A percentile compares a stretch with the other conserved stretches of the same genome.
These are phyloP conservation scores for Candida koratica DNA, from an alignment of 805 yeast genomes.

Conservation along the genomic window DNA sequence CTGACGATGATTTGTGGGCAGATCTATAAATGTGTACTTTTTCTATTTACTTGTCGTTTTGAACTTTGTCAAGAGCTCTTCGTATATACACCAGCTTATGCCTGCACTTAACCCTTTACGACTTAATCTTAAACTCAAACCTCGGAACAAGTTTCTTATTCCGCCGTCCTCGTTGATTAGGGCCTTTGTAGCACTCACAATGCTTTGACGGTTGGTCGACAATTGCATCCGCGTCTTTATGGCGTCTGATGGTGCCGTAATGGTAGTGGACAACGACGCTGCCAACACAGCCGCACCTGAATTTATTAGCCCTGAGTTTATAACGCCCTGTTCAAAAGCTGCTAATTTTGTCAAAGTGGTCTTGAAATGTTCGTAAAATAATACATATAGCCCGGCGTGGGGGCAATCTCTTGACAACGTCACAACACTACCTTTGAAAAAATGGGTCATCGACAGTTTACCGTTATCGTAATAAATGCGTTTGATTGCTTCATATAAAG, in stretches of 20 bases:
- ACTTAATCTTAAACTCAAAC: slow-evolving; percentile 72
- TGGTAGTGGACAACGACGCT: slow-evolving; percentile 73
- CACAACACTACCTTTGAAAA: slow-evolving; percentile 83
- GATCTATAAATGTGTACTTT: too few relatives aligned
- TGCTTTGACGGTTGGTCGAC: slow-evolving; percentile 38
- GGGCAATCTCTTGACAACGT: slow-evolving; percentile 92
- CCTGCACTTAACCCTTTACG: slow-evolving; percentile 92
- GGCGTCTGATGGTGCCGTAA: slow-evolving; percentile 94
- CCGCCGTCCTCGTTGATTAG: slow-evolving; percentile 45
- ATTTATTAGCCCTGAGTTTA: slow-evolving; percentile 56
- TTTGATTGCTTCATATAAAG: slow-evolving; percentile 56
- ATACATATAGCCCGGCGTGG: slow-evolving; percentile 87
- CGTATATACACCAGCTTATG: slow-evolving; percentile 95
- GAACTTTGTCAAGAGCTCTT: slow-evolving; percentile 60
- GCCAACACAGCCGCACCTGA: slow-evolving; percentile 73
- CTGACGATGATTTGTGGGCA: too few relatives aligned
- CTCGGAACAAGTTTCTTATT: slow-evolving; percentile 66
- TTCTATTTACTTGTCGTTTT: background rate
- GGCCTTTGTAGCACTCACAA: slow-evolving; percentile 39
- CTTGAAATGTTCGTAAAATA: slow-evolving; percentile 71
- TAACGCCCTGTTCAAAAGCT: background rate
- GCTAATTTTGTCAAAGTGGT: slow-evolving; percentile 37
- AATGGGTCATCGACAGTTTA: slow-evolving; percentile 52
- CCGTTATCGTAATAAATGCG: slow-evolving; percentile 45
- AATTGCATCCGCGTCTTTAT: slow-evolving; percentile 89